Conservation (phyloP, 306 rosid genomes). For the Dicorynia guianensis region DNA sequence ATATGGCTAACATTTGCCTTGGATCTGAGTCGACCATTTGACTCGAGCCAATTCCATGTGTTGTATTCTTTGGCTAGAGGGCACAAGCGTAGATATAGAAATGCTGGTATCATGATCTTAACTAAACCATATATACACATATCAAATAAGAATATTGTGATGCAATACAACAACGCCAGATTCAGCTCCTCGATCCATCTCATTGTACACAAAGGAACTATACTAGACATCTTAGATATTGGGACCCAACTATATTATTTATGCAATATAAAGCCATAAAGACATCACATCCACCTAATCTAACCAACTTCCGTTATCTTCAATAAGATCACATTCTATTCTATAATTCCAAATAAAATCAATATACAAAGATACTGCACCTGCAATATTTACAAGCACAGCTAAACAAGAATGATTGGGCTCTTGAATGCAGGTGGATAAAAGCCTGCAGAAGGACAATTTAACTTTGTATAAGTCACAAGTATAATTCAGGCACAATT, state of each 20-base stretch:
- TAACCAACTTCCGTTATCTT: constrained; percentile 41
- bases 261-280: constrained; percentile 31
- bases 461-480: background rate
- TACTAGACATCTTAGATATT: constrained; percentile 27
- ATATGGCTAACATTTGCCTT: background rate
- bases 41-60: background rate
- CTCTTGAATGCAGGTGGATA: constrained; percentile 33
- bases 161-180: constrained; percentile 24
- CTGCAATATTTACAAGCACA: constrained; percentile 50
- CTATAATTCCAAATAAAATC: constrained; percentile 63
- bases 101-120: constrained; percentile 9
- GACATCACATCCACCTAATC: constrained; percentile 55
- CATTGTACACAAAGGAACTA: constrained; percentile 40
- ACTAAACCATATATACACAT: constrained; percentile 33
- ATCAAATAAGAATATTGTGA: constrained; percentile 20
- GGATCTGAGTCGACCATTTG: constrained; percentile 1
- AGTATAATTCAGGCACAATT: background rate
- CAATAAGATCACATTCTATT: constrained; percentile 50
- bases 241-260: constrained; percentile 35
- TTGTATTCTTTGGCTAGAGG: background rate
- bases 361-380: constrained; percentile 60
- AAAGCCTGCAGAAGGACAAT: constrained; percentile 53
- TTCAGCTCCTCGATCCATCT: constrained; percentile 40
- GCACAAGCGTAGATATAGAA: background rate
- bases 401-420: constrained; percentile 32